Base-by-base conservation (phyloP, 192 early-diverging fungal genomes). In the Coemansia aciculifera region DNA sequence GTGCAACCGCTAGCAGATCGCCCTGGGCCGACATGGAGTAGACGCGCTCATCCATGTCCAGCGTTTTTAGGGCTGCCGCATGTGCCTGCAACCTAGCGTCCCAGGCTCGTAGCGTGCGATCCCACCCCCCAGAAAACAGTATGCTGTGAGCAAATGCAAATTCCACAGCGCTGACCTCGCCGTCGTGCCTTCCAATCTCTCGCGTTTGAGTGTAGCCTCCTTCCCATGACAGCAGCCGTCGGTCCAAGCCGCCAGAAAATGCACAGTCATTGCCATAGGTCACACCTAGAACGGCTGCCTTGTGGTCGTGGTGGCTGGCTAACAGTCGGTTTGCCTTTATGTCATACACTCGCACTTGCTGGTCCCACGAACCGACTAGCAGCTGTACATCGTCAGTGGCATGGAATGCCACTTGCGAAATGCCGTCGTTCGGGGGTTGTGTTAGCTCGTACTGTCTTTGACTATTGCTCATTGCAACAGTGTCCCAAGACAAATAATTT, bases 111-210 rank as follows among this genome's bases (percentile, higher is more conserved):
- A 97, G 80, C 5, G 91, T 85, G 70, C 90, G 90, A 75, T 99
- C 97, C 97, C 97, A 99, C 52, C 91, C 89, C 48, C 95, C 97
- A 15, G 94, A 89, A 19, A 93, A 72, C n/a, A 95, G 68, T 19
- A 87, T 79, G 73, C 85, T 76, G 62, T 80, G 81, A 23, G 80
- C 69, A 17, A 62, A 72, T 31, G 75, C 85, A 75, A 85, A 91
- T 60, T 86, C 87, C 21, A 96, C 78, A 17, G 88, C 85, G 11
- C 88, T 85, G 24, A 95, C 84, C 23, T 90, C 88, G 64, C 91
- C 90, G 17, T 94, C 92, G 63, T 98, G 96, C 4, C 74, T 71
- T 23, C 95, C 96, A 19, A 97, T 69, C 13, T 88, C 73, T 5
- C 66, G 84, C 32, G 87, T 81, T 7, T 73, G 84, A 15, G 77